phyloP scores from a whole-genome alignment of 2,329 filamentous ascomycete genomes.

The Trichoderma aggressivum region DNA sequence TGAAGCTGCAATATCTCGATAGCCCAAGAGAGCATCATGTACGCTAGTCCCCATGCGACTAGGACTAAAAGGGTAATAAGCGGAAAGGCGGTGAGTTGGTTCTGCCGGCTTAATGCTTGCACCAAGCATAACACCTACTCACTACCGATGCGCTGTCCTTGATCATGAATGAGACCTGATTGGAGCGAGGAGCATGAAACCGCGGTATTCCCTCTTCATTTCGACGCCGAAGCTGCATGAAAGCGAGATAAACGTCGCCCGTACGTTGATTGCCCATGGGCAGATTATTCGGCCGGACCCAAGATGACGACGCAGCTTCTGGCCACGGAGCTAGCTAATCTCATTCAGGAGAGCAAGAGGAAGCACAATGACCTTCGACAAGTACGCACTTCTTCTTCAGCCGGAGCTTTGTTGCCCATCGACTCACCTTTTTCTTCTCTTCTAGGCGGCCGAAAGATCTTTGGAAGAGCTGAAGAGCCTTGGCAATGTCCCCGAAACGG shows the following conservation, averaged over 20 bases:
- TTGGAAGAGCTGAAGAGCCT: constrained; percentile 75
- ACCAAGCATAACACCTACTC: constrained; percentile 3
- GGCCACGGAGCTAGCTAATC: constrained; percentile 79
- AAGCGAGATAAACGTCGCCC: constrained; percentile 22
- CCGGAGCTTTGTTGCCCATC: neutral
- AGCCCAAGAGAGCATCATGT: neutral
- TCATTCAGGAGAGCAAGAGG: constrained; percentile 93
- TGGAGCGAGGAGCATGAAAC: neutral
- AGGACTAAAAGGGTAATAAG: neutral
- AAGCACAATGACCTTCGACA: constrained; percentile 88
- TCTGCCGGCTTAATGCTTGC: constrained; percentile 9
- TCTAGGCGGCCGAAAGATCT: constrained; percentile 85
- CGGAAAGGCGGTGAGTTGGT: constrained; percentile 4
- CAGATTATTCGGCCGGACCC: constrained; percentile 25
- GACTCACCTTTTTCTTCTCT: neutral
- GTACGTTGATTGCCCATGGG: constrained; percentile 25
- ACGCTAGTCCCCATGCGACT: neutral
- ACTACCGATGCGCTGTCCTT: constrained; percentile 4
- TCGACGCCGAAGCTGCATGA: constrained; percentile 27
- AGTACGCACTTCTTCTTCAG: constrained; percentile 44
- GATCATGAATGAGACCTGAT: neutral
- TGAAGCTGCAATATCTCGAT: neutral
- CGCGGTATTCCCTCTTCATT: neutral
- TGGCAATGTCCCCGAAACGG: constrained; percentile 35
- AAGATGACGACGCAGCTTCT: constrained; percentile 90